Conservation (phyloP, 2,329 filamentous ascomycete genomes). For the Fusarium bulbicola region DNA sequence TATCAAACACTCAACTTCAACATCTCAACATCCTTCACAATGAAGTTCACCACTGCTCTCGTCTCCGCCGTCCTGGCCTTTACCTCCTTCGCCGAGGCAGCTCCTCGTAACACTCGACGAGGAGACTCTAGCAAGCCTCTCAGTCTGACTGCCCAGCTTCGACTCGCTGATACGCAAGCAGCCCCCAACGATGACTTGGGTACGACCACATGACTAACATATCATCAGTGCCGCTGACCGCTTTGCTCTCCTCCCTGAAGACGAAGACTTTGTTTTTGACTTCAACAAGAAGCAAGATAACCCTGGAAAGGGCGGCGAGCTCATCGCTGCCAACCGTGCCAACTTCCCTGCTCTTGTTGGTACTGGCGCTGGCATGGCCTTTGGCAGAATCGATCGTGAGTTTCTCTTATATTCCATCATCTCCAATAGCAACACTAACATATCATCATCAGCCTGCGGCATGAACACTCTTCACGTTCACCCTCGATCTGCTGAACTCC, state of each 20-base stretch:
- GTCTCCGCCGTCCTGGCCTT: conserved; percentile 52
- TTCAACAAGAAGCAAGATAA: conserved; percentile 49
- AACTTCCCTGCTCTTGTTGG: conserved; percentile 66
- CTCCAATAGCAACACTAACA: conserved; percentile 24
- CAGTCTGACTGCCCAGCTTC: conserved; percentile 51
- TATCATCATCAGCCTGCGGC: conserved; percentile 53
- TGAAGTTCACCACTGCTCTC: conserved; percentile 44
- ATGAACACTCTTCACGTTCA: conserved; percentile 67
- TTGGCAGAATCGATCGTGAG: conserved; percentile 58
- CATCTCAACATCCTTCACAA: conserved; percentile 45
- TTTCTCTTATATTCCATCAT: background rate
- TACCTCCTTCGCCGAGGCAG: conserved; percentile 45
- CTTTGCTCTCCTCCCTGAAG: conserved; percentile 53
- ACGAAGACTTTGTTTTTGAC: conserved; percentile 60
- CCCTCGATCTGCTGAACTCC: conserved; percentile 62
- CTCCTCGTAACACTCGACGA: conserved; percentile 33
- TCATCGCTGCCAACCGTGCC: conserved; percentile 63
- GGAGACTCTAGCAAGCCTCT: conserved; percentile 24
- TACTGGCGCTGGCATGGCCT: conserved; percentile 59
- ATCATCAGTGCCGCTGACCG: conserved; percentile 52
- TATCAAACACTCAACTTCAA: background rate
- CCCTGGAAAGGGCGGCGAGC: conserved; percentile 54
- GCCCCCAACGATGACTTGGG: background rate
- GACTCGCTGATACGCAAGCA: conserved; percentile 51
- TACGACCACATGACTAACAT: conserved; percentile 18